Conservation (phyloP, 2,329 filamentous ascomycete genomes). For the Microcera coccophila region DNA sequence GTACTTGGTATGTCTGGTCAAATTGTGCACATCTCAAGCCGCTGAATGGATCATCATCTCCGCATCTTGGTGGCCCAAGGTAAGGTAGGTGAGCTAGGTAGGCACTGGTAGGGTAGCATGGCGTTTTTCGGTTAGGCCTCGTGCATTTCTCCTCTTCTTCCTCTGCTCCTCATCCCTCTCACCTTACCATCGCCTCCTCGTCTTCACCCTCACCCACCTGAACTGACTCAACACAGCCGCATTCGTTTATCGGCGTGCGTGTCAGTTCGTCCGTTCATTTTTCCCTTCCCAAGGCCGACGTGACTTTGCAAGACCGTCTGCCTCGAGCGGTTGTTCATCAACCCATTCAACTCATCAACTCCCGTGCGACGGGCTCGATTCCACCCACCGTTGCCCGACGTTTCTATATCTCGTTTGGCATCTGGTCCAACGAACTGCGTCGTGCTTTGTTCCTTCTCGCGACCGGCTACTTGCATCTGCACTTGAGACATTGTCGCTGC, state of each 20-base stretch:
- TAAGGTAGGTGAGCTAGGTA: too few relatives aligned
- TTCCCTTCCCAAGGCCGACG: slow-evolving; percentile 13
- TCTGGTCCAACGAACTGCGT: slow-evolving; percentile 22
- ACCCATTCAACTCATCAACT: too few relatives aligned
- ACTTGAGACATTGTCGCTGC: slow-evolving; percentile 25
- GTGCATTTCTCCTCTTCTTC: too few relatives aligned
- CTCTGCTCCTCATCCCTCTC: slow-evolving; percentile 11
- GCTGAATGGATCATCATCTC: too few relatives aligned
- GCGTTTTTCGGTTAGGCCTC: too few relatives aligned
- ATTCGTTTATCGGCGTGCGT: slow-evolving; percentile 18
- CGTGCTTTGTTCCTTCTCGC: slow-evolving; percentile 7
- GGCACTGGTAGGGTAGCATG: too few relatives aligned
- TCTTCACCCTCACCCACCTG: slow-evolving; percentile 14
- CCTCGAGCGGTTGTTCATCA: slow-evolving; percentile 4
- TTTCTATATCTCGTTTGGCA: slow-evolving; percentile 19
- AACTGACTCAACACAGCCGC: slow-evolving; percentile 20
- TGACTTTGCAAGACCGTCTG: slow-evolving; percentile 22
- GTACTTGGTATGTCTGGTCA: too few relatives aligned
- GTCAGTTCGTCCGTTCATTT: slow-evolving; percentile 30
- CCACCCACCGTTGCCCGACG: slow-evolving; percentile 1
- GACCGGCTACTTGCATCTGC: not conserved
- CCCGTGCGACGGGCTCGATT: slow-evolving; percentile 2
- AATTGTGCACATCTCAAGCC: too few relatives aligned
- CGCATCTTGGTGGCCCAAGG: too few relatives aligned
- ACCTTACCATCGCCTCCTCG: slow-evolving; percentile 12